Conservation (phyloP, 139 green algal genomes). For the Chlorella sp. region DNA sequence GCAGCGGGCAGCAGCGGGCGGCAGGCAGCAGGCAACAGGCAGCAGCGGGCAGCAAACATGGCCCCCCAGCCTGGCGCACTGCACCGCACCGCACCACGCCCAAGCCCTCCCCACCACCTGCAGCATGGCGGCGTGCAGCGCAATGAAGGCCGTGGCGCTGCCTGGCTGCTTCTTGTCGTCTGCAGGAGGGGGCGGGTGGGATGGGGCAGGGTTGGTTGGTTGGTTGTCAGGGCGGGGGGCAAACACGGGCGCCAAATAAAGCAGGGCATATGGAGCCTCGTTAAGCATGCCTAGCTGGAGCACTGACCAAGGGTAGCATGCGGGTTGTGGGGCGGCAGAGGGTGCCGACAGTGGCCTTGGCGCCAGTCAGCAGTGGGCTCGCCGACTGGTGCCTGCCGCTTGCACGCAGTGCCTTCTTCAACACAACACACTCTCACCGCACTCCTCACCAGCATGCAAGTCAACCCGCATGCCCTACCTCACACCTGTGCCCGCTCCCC, state of each 20-base stretch:
- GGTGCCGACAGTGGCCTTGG: background rate
- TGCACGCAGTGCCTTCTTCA: too few species aligned
- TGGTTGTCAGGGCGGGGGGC: background rate
- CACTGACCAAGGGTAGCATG: background rate
- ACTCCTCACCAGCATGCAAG: background rate
- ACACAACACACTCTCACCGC: background rate
- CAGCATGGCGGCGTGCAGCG: constrained; percentile 54
- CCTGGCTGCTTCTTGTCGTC: constrained; percentile 59
- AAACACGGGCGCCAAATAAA: background rate
- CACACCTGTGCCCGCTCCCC: background rate
- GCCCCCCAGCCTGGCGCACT: background rate
- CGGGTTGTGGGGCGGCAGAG: too few species aligned
- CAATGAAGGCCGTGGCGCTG: constrained; percentile 65
- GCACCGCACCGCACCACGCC: background rate
- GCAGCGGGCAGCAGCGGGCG: too few species aligned
- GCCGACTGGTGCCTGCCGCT: too few species aligned
- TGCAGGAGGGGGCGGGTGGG: background rate
- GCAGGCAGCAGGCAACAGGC: too few species aligned
- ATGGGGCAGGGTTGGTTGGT: too few species aligned
- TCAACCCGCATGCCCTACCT: background rate
- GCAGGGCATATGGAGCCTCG: background rate
- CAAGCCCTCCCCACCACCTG: background rate
- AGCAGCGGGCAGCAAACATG: too few species aligned
- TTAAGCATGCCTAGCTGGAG: background rate
- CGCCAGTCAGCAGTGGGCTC: too few species aligned